Percentiles rank a stretch among this genome's conserved stretches.
Evolutionary conservation across 352 stramenopile genomes (phyloP).

Genomic region (Globisporangium ultimum): DNA sequence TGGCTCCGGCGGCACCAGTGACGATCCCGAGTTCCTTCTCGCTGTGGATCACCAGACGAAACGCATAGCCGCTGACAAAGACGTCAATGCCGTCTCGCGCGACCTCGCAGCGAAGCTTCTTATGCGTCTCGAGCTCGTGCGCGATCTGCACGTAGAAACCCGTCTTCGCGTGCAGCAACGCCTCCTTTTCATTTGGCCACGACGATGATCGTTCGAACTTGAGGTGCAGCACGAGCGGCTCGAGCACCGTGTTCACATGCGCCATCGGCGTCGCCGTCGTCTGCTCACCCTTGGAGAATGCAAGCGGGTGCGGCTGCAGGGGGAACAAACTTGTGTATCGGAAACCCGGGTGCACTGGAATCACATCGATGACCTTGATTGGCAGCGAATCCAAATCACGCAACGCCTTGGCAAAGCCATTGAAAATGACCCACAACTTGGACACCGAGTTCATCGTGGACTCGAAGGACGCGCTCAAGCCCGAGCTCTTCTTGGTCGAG

Average conservation of each 20-base stretch:
- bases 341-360: constrained; percentile 76
- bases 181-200: constrained; percentile 82
- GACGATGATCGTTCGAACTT: constrained; percentile 84
- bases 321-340: constrained; percentile 86
- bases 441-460: constrained; percentile 75
- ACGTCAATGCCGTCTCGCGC: constrained; percentile 76
- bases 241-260: constrained; percentile 71
- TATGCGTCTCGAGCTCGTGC: constrained; percentile 66
- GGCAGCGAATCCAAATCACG: constrained; percentile 77
- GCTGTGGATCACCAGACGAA: constrained; percentile 77
- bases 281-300: constrained; percentile 72
- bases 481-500: constrained; percentile 36
- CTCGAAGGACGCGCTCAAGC: constrained; percentile 49
- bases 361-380: constrained; percentile 82
- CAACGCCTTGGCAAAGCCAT: constrained; percentile 73
- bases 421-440: constrained; percentile 79
- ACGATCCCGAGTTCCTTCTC: constrained; percentile 73
- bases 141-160: constrained; percentile 89
- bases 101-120: constrained; percentile 69
- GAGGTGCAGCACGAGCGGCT: constrained; percentile 67
- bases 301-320: constrained; percentile 80
- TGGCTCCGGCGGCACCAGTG: constrained; percentile 47
- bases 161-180: constrained; percentile 79
- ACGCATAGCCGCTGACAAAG: constrained; percentile 78
- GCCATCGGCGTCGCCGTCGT: constrained; percentile 45